Evolutionary conservation across 2,329 filamentous ascomycete species (phyloP), one percentile per base, ranked within the genome.

Genomic region (Colletotrichum echinochloae): DNA sequence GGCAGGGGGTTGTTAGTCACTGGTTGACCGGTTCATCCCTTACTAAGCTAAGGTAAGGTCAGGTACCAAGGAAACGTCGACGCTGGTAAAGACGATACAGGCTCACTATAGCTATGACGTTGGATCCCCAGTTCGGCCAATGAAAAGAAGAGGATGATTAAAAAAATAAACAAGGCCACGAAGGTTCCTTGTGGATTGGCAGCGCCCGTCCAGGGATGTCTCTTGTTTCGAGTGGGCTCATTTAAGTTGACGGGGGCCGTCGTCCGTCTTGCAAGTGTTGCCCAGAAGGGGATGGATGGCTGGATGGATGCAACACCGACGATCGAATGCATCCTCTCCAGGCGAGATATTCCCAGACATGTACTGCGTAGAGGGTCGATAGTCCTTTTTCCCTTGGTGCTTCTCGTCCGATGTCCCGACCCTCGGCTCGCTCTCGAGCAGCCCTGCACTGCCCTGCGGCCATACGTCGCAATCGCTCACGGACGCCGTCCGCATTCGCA

Each of bases 11-110:
- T 55, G n/a, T 46, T 46, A 14, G 30, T 61, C 30, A 30, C 14
- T 16, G 30, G 51, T 57, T 51, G 35, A 66, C n/a, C 41, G 5
- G 67, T 67, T 67, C 63, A 57, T 67, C 67, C 56, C 49, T 66
- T 52, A 63, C 59, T 48, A 49, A 49, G n/a, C n/a, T n/a, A n/a
- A n/a, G n/a, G n/a, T n/a, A n/a, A n/a, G n/a, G n/a, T n/a, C n/a
- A 49, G 23, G 35, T 33, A 23, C 23, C 44, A 46, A 26, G 41
- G 41, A 49, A 20, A 49, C n/a, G 39, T 41, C 30, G 54, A 54
- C 57, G 41, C 20, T 69, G 46, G 23, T 66, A 48, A 56, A 57
- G 51, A 61, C 67, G 56, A 61, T 33, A 66, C 62, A 41, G 56
- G 14, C 37, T 55, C 51, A 37, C 49, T 60, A 28, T 51, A 35